These are phyloP conservation scores for Tuber indicum DNA, from an alignment of 495 filamentous ascomycete genomes.

Conservation along the genomic window DNA sequence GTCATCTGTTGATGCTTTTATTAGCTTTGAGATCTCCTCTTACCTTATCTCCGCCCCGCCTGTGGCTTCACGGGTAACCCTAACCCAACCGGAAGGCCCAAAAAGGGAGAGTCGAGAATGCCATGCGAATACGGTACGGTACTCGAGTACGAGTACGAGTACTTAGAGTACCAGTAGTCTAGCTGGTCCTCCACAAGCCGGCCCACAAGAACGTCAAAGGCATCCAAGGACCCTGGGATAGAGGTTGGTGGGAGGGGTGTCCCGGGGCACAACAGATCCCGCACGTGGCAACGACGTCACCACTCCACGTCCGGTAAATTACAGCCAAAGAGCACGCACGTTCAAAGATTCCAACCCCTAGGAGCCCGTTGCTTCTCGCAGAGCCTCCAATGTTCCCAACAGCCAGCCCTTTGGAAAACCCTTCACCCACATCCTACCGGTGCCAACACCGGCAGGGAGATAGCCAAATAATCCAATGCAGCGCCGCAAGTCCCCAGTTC, in stretches of 20 bases:
- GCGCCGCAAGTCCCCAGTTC: conserved; percentile 47
- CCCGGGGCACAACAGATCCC: not conserved
- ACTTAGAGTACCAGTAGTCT: no score
- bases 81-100: not conserved
- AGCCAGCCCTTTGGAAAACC: not conserved
- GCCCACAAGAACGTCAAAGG: no score
- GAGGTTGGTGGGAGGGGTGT: not conserved
- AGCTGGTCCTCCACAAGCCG: no score
- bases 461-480: conserved; percentile 6
- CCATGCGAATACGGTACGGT: no score
- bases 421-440: conserved; percentile 1
- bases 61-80: not conserved
- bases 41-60: no score
- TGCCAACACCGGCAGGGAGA: not conserved
- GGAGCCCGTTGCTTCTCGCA: not conserved
- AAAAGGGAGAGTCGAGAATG: no score
- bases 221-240: no score
- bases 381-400: not conserved
- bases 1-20: not conserved
- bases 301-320: not conserved
- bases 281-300: conserved; percentile 11
- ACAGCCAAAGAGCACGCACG: conserved; percentile 1
- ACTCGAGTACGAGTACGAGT: no score
- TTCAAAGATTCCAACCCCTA: not conserved
- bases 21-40: no score